These are phyloP conservation scores for Lathyrus sativus DNA, from an alignment of 306 rosid species.

Conservation along the genomic window DNA sequence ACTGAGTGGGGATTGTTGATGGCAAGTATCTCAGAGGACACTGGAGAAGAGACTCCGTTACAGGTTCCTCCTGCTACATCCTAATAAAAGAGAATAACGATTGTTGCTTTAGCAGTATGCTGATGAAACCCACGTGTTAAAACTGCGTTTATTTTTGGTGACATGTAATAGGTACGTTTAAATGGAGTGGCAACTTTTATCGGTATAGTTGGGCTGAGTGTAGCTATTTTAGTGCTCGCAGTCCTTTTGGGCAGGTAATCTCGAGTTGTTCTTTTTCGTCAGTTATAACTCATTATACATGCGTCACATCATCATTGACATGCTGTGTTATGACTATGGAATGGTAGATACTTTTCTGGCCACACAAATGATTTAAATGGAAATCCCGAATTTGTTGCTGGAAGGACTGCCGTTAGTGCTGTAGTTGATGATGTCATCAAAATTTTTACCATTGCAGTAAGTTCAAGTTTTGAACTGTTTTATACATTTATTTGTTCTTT, in stretches of 20 bases:
- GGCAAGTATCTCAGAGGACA: conserved; percentile 99
- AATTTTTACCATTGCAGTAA: conserved; percentile 91
- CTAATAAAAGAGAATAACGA: conserved; percentile 19
- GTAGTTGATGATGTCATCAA: conserved; percentile 70
- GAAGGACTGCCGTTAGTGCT: conserved; percentile 58
- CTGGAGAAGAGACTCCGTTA: conserved; percentile 96
- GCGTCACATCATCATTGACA: conserved; percentile 34
- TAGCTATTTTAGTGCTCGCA: conserved; percentile 76
- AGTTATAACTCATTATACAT: conserved; percentile 15
- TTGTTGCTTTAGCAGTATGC: conserved; percentile 31
- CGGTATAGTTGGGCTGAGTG: conserved; percentile 90
- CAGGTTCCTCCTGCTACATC: conserved; percentile 60
- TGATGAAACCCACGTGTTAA: conserved; percentile 19
- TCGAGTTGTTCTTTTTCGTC: conserved; percentile 18
- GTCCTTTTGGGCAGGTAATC: conserved; percentile 82
- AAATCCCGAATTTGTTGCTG: conserved; percentile 46
- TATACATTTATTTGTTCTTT: not conserved
- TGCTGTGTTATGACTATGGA: conserved; percentile 37
- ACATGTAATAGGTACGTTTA: conserved; percentile 79
- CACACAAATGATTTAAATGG: conserved; percentile 55
- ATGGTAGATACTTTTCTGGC: conserved; percentile 80
- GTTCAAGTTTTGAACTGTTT: conserved; percentile 45
- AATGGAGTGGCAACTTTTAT: conserved; percentile 98
- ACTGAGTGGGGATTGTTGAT: conserved; percentile 99
- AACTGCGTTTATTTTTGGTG: conserved; percentile 38